phyloP scores from a whole-genome alignment of 2,329 filamentous ascomycete genomes.

The Biscogniauxia mediterranea region DNA sequence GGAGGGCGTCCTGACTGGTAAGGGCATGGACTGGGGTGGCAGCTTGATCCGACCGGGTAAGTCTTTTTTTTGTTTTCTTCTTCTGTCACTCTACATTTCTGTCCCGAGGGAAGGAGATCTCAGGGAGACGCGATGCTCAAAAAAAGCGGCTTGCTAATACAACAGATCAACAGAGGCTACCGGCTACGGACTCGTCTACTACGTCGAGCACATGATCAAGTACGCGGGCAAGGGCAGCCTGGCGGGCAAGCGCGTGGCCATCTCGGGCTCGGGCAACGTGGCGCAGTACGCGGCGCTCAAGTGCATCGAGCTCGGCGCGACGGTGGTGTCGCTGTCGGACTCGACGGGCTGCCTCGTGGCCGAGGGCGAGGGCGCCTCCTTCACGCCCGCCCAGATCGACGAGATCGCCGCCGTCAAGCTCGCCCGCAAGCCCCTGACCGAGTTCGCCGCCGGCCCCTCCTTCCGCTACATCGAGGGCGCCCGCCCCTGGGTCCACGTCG shows the following conservation, averaged over 20 bases:
- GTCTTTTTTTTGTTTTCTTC: conserved; percentile 8
- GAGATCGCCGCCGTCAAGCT: conserved; percentile 84
- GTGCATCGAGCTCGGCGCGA: conserved; percentile 91
- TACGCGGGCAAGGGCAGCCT: conserved; percentile 85
- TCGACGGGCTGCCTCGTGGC: conserved; percentile 82
- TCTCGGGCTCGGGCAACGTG: conserved; percentile 97
- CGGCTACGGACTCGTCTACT: conserved; percentile 95
- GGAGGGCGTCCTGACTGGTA: conserved; percentile 95
- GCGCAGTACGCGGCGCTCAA: conserved; percentile 97
- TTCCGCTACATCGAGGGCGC: conserved; percentile 87
- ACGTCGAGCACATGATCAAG: conserved; percentile 92
- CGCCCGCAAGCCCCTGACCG: conserved; percentile 76
- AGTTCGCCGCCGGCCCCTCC: conserved; percentile 57
- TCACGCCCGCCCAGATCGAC: conserved; percentile 77
- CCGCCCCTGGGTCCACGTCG: conserved; percentile 88
- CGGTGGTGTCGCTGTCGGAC: conserved; percentile 90
- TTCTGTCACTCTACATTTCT: not conserved
- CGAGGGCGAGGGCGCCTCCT: conserved; percentile 59
- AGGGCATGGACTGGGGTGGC: conserved; percentile 91
- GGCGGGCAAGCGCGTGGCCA: conserved; percentile 87
- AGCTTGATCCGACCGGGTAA: conserved; percentile 78
- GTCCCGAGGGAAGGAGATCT: too few species aligned
- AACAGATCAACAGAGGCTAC: conserved; percentile 70
- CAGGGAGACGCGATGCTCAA: too few species aligned
- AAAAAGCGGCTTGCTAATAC: not conserved